Evolutionary conservation across 495 filamentous ascomycete species (phyloP).

Genomic region (Bathelium albidoporum): DNA sequence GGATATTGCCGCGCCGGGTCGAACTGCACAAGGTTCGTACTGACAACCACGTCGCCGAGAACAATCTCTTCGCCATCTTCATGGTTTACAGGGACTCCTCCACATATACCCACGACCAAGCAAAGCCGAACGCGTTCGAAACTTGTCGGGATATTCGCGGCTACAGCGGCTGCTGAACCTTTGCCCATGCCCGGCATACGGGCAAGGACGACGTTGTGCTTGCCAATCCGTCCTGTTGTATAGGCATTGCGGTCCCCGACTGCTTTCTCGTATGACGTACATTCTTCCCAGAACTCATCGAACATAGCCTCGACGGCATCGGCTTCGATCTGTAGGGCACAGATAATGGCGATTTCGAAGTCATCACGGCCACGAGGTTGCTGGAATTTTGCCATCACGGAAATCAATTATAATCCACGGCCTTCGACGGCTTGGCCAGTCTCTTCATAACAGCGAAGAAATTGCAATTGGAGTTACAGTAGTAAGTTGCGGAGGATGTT

Average conservation of each 20-base stretch:
- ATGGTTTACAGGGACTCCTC: neutral
- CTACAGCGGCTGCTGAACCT: conserved; percentile 12
- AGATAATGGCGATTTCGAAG: conserved; percentile 12
- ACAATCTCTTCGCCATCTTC: neutral
- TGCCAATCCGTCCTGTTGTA: conserved; percentile 13
- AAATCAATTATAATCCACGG: too few relatives aligned
- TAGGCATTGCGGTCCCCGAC: conserved; percentile 25
- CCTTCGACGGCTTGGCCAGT: too few relatives aligned
- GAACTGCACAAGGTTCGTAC: neutral
- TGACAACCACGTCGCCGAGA: conserved; percentile 9
- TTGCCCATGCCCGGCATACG: conserved; percentile 25
- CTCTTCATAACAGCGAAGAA: too few relatives aligned
- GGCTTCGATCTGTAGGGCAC: conserved; percentile 7
- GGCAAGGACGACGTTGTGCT: conserved; percentile 26
- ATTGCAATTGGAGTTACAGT: too few relatives aligned
- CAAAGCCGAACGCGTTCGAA: conserved; percentile 4
- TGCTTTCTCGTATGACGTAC: conserved; percentile 13
- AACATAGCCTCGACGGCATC: conserved; percentile 7
- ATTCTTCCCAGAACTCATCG: neutral
- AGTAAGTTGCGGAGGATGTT: too few relatives aligned
- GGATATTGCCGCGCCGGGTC: conserved; percentile 8
- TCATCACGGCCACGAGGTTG: neutral
- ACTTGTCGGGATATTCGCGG: conserved; percentile 11
- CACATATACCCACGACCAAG: conserved; percentile 9
- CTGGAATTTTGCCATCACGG: too few relatives aligned